Evolutionary conservation across 140 eudicot species (phyloP).

Genomic region (Senecio squalidus): DNA sequence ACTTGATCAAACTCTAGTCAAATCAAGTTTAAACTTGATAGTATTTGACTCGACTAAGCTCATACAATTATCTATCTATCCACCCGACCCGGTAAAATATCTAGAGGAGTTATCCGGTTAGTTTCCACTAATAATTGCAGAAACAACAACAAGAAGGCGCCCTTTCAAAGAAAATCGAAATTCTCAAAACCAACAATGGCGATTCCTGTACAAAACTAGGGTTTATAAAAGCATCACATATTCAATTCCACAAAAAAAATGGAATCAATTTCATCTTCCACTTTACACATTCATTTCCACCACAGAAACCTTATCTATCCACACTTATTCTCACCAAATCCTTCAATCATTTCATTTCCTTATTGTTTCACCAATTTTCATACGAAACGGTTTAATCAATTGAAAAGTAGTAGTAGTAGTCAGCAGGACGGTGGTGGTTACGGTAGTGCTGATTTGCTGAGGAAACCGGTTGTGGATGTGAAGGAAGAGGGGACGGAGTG

Average conservation of each 20-base stretch:
- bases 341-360: conserved; percentile 29
- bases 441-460: conserved; percentile 47
- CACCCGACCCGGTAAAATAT: conserved; percentile 30
- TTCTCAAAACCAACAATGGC: conserved; percentile 15
- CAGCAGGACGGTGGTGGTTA: conserved; percentile 29
- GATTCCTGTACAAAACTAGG: conserved; percentile 17
- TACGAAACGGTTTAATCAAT: conserved; percentile 16
- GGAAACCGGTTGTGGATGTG: conserved; percentile 49
- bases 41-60: too few species aligned
- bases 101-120: conserved; percentile 30
- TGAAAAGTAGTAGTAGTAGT: conserved; percentile 25
- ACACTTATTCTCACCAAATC: conserved; percentile 27
- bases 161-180: conserved; percentile 14
- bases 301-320: conserved; percentile 51
- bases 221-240: background rate
- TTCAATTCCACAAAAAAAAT: conserved; percentile 14
- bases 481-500: conserved; percentile 17
- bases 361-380: background rate
- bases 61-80: background rate
- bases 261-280: conserved; percentile 31
- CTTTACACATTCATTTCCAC: conserved; percentile 27
- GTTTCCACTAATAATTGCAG: conserved; percentile 5
- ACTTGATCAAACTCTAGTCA: too few species aligned
- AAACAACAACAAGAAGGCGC: background rate
- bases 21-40: too few species aligned